Percentiles rank a stretch among this genome's conserved stretches.
Evolutionary conservation across 2,329 filamentous ascomycete species (phyloP).

Genomic region (Ascochyta pisi): DNA sequence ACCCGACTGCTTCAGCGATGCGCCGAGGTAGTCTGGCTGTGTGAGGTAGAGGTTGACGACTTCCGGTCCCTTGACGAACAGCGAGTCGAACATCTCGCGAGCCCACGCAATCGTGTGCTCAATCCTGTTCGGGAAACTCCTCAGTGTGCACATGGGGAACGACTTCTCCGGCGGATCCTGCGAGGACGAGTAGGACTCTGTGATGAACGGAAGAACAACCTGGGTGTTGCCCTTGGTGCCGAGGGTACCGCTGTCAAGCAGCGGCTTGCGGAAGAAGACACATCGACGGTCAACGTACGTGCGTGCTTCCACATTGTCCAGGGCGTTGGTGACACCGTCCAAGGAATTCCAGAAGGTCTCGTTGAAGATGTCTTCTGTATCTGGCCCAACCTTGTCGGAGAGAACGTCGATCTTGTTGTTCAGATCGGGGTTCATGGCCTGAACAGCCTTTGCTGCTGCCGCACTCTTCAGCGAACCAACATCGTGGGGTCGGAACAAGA

Average conservation of each 20-base stretch:
- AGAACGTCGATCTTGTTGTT: constrained; percentile 83
- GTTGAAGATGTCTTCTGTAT: constrained; percentile 94
- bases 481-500: constrained; percentile 91
- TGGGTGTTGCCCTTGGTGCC: constrained; percentile 99
- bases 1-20: constrained; percentile 87
- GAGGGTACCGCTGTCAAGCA: constrained; percentile 96
- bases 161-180: constrained; percentile 98
- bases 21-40: constrained; percentile 87
- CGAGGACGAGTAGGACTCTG: constrained; percentile 96
- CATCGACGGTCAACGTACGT: constrained; percentile 96
- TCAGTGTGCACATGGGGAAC: constrained; percentile 97
- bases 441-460: constrained; percentile 85
- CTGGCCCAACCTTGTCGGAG: constrained; percentile 87
- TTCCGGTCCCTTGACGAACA: constrained; percentile 92
- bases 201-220: constrained; percentile 87
- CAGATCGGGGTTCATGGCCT: constrained; percentile 94
- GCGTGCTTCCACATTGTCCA: constrained; percentile 96
- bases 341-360: constrained; percentile 88
- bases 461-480: constrained; percentile 98
- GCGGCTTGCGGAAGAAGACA: constrained; percentile 96
- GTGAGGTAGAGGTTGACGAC: constrained; percentile 93
- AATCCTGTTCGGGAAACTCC: constrained; percentile 97
- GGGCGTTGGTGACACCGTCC: constrained; percentile 92
- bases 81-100: constrained; percentile 91
- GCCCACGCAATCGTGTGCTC: constrained; percentile 99